Evolutionary conservation across 768 basidiomycete species (phyloP).

Genomic region (Lactarius hatsudake): DNA sequence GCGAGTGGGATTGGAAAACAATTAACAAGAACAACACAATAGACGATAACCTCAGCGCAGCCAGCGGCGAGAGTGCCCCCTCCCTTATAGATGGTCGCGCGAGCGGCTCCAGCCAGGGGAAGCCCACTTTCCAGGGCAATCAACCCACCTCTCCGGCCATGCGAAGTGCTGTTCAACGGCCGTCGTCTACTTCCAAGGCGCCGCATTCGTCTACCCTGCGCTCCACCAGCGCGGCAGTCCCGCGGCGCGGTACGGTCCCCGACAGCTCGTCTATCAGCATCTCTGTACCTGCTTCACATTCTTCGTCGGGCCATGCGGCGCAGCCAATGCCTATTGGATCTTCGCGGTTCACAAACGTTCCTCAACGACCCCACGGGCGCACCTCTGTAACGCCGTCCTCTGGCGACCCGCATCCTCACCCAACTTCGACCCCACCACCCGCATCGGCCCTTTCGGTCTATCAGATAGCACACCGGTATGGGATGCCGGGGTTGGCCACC

Average conservation of each 20-base stretch:
- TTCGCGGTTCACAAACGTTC: conserved; percentile 49
- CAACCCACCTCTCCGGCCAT: neutral
- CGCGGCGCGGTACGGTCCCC: conserved; percentile 19
- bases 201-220: conserved; percentile 22
- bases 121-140: conserved; percentile 21
- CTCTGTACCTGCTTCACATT: conserved; percentile 4
- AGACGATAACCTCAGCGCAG: conserved; percentile 47
- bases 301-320: conserved; percentile 27
- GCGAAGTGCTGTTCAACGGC: conserved; percentile 9
- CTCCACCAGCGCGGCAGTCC: conserved; percentile 7
- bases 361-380: conserved; percentile 40
- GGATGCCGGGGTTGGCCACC: conserved; percentile 59
- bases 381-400: conserved; percentile 34
- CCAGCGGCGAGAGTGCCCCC: conserved; percentile 49
- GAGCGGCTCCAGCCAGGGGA: conserved; percentile 24
- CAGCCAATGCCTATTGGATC: conserved; percentile 44
- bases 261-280: conserved; percentile 13
- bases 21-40: conserved; percentile 40
- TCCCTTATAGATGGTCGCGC: conserved; percentile 27
- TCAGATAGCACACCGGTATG: conserved; percentile 74
- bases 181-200: conserved; percentile 13
- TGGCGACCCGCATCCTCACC: conserved; percentile 71
- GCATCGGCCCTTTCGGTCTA: conserved; percentile 75
- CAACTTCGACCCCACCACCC: conserved; percentile 56
- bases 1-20: conserved; percentile 72